Evolutionary conservation across 164 flowering plant genomes (phyloP).

Genomic region (Annona cherimola): DNA sequence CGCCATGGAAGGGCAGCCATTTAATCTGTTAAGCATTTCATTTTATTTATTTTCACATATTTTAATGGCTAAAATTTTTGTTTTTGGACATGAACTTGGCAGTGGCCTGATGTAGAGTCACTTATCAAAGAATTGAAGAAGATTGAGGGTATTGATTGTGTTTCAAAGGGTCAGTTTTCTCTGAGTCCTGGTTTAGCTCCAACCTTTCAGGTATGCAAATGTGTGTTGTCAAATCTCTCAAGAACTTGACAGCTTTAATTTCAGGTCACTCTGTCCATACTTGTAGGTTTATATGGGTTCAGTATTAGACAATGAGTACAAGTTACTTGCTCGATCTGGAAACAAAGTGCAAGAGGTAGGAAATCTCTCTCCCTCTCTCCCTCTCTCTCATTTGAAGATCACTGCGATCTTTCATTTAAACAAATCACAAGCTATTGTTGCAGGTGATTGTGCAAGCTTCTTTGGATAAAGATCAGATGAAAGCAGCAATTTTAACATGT

Average conservation of each 20-base stretch:
- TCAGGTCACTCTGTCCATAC: slow-evolving; percentile 2
- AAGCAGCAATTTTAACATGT: slow-evolving; percentile 47
- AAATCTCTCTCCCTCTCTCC: not conserved
- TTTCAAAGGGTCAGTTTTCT: slow-evolving; percentile 85
- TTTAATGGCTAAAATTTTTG: not conserved
- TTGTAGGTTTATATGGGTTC: slow-evolving; percentile 94
- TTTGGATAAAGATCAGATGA: slow-evolving; percentile 74
- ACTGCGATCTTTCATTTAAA: not conserved
- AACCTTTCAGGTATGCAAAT: slow-evolving; percentile 68
- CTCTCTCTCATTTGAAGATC: not conserved
- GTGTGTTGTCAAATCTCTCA: too few species aligned
- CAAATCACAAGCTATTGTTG: not conserved
- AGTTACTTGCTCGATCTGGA: slow-evolving; percentile 89
- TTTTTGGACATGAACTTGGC: slow-evolving; percentile 18
- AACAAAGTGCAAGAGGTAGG: slow-evolving; percentile 95
- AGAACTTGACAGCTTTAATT: not conserved
- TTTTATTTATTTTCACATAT: not conserved
- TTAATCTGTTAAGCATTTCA: not conserved
- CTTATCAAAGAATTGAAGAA: slow-evolving; percentile 71
- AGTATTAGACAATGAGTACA: slow-evolving; percentile 80
- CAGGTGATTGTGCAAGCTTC: slow-evolving; percentile 76
- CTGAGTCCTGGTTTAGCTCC: slow-evolving; percentile 95
- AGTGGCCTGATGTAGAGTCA: slow-evolving; percentile 93
- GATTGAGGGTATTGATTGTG: slow-evolving; percentile 59
- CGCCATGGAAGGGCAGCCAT: too few species aligned